Base-by-base conservation (phyloP, 106 monocot species). In the Acorus gramineus region DNA sequence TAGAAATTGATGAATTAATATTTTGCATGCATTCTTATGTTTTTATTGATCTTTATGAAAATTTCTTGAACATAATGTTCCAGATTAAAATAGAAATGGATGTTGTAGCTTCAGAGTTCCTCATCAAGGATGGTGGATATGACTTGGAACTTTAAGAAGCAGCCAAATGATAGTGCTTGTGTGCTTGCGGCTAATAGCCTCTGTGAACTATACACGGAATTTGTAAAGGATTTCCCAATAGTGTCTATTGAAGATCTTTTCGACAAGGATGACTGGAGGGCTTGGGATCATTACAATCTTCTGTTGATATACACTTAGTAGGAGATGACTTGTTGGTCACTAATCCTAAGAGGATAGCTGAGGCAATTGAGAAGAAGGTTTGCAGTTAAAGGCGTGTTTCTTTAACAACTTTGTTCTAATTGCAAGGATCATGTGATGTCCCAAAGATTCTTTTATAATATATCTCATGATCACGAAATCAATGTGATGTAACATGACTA, bases 61-160 rank as follows among this genome's bases (percentile, higher is more conserved):
- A 12, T 50, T 52, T 44, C 7, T 5, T 52, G 12, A 11, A 11
- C 5, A 60, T 44, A 13, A 48, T 47, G n/a, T 11, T 65, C 50
- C 84, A 95, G 94, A 95, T 95, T 55, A 90, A 95, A 77, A 95
- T 95, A 62, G 94, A 86, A 66, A 95, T 95, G 94, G 94, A 95
- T 69, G 90, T 90, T 42, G 94, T 90, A 13, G 94, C 94, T 52
- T 95, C 94, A 53, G 94, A 95, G 64, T 95, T 95, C 63, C 78
- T 78, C 62, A 90, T 74, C 3, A 86, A 95, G 68, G 84, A 90
- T 74, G 84, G 90, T 13, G 82, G 73, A 55, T 95, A 95, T 69
- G 90, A 95, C 72, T 67, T 90, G 12, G 12, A 66, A 95, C 70
- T 95, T 95, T 52, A 95, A 95, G 76, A 90, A 86, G 44, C 90